Evolutionary conservation across 345 rosid species (phyloP).

Genomic region (Mercurialis annua): DNA sequence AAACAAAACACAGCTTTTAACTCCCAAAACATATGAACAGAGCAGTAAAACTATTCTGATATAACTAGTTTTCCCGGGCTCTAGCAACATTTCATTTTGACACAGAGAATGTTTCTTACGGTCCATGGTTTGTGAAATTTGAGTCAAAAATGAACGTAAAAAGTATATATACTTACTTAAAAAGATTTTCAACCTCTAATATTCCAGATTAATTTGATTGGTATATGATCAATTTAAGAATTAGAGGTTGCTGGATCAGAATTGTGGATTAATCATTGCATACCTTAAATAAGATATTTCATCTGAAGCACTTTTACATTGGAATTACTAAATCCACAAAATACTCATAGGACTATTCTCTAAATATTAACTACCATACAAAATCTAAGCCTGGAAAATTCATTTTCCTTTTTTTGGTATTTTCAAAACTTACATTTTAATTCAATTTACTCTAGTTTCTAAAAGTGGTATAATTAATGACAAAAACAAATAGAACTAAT

Average conservation of each 20-base stretch:
- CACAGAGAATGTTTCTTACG: background rate
- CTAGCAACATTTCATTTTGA: background rate
- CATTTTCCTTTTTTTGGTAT: too few species aligned
- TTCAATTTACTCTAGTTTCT: too few species aligned
- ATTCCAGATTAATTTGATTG: background rate
- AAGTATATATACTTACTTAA: background rate
- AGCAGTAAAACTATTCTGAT: background rate
- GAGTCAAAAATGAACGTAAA: background rate
- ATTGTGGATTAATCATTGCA: background rate
- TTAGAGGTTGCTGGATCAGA: background rate
- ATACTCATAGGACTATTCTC: too few species aligned
- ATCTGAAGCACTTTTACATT: too few species aligned
- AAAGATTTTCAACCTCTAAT: background rate
- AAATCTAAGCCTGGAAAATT: too few species aligned
- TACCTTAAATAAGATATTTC: background rate
- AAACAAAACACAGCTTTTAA: too few species aligned
- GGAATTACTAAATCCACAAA: too few species aligned
- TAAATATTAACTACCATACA: too few species aligned
- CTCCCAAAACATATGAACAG: too few species aligned
- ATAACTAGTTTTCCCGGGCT: conserved; percentile 1
- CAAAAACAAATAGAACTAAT: too few species aligned
- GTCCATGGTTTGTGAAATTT: conserved; percentile 2
- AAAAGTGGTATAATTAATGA: too few species aligned
- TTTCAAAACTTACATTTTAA: too few species aligned
- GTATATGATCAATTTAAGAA: background rate